Conservation (phyloP, 305 asterid species). For the Fraxinus dipetala region DNA sequence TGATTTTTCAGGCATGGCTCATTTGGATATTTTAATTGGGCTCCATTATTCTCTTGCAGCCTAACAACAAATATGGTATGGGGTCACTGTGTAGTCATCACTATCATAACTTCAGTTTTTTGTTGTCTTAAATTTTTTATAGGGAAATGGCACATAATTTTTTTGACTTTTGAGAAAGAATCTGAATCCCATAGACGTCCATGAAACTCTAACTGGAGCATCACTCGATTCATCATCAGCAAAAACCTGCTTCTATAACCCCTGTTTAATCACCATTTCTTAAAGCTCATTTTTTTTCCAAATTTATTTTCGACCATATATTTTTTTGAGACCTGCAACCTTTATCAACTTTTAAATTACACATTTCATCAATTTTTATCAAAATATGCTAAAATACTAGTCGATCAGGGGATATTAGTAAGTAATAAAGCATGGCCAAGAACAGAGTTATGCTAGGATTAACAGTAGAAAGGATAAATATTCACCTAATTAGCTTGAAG, state of each 20-base stretch:
- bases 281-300: too few relatives aligned
- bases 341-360: too few relatives aligned
- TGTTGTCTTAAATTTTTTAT: background rate
- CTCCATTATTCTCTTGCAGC: background rate
- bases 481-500: conserved; percentile 62
- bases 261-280: too few relatives aligned
- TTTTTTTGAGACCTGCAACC: too few relatives aligned
- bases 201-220: conserved; percentile 30
- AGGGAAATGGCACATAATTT: background rate
- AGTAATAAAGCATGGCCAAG: background rate
- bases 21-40: background rate
- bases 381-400: too few relatives aligned
- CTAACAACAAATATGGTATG: background rate
- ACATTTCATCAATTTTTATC: too few relatives aligned
- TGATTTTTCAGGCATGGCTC: background rate
- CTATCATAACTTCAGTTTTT: background rate
- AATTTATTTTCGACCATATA: too few relatives aligned
- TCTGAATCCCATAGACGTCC: background rate
- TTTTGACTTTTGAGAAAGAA: too few relatives aligned
- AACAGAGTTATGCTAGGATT: background rate
- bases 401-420: background rate
- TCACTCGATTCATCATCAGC: conserved; percentile 47
- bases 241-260: conserved; percentile 34
- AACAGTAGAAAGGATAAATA: background rate
- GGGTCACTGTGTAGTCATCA: background rate